These are phyloP conservation scores for Salix exigua DNA, from an alignment of 345 rosid genomes.

Conservation along the genomic window DNA sequence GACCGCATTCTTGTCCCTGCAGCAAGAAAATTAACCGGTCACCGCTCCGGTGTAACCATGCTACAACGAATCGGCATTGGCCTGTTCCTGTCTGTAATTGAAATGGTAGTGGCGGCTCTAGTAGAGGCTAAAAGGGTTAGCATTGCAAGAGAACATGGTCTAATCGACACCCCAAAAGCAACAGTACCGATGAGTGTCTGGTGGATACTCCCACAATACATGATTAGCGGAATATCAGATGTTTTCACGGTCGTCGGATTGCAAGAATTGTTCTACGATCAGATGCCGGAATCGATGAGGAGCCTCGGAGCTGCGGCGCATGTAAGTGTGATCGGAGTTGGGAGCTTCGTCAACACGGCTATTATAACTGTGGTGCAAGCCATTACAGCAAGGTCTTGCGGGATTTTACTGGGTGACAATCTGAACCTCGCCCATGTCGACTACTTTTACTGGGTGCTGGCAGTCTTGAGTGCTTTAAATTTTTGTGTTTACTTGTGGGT, in stretches of 20 bases:
- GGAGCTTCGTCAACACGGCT: slow-evolving; percentile 64
- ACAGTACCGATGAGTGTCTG: slow-evolving; percentile 64
- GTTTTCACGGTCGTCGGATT: slow-evolving; percentile 71
- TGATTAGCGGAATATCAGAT: slow-evolving; percentile 55
- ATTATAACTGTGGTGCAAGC: slow-evolving; percentile 53
- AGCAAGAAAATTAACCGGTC: slow-evolving; percentile 53
- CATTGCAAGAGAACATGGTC: slow-evolving; percentile 48
- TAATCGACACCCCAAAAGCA: slow-evolving; percentile 47
- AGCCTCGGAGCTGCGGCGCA: slow-evolving; percentile 82
- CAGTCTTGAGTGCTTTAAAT: slow-evolving; percentile 54
- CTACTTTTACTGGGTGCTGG: slow-evolving; percentile 66
- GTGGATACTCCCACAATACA: slow-evolving; percentile 87
- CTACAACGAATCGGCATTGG: slow-evolving; percentile 83
- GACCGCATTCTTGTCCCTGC: slow-evolving; percentile 64
- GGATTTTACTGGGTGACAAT: slow-evolving; percentile 63
- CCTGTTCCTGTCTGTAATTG: slow-evolving; percentile 49
- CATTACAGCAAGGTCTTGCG: slow-evolving; percentile 35
- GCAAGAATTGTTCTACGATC: slow-evolving; percentile 84
- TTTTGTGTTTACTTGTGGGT: slow-evolving; percentile 45
- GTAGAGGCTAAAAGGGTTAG: slow-evolving; percentile 63
- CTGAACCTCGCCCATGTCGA: slow-evolving; percentile 61
- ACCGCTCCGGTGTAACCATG: slow-evolving; percentile 66
- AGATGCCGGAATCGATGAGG: slow-evolving; percentile 78
- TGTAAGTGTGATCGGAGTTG: slow-evolving; percentile 59
- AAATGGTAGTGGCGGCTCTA: slow-evolving; percentile 56